Base-by-base conservation (phyloP, 805 yeast species). In the Myxozyma mucilagina region DNA sequence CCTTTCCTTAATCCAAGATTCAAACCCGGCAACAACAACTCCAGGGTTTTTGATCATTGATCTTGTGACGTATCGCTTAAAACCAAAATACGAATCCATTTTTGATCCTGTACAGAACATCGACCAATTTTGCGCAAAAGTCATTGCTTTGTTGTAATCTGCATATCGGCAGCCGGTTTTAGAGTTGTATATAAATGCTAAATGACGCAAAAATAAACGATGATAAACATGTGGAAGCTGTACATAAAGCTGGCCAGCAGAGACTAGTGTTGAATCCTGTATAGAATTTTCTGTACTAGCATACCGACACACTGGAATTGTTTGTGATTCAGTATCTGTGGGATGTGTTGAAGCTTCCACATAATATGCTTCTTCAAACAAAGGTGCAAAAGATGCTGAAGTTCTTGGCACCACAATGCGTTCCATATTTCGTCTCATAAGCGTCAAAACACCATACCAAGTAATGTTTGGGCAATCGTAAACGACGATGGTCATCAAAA, bases 391-490 rank as follows among this genome's bases (percentile, higher is more conserved):
- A 10, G 16, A n/a, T 48, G n/a, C 18, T n/a, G 32, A 35, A 5
- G 18, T 10, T 4, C 41, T 38, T 1, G 58, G n/a, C 7, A 47
- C 47, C 11, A 18, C 54, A 3, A 52, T 39, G 14, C 59, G 54
- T 38, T 61, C 65, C 35, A 49, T 34, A 31, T 63, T 63, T 13
- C 64, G 53, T 9, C 65, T 51, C 61, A 64, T 57, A 18, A 58
- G 18, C 9, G 32, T 42, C 13, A 50, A 34, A 13, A 59, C 51
- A 18, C 60, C 45, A 24, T 35, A 48, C 65, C 67, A 64, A n/a
- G 63, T 53, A 24, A 64, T 51, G 35, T 58, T 53, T 14, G 60
- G 58, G 43, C 67, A 64, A 51, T 64, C 67, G 31, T 49, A 64
- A 9, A 55, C 60, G 10, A 59, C 32, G 13, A 61, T 8, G 16